Evolutionary conservation across 2,329 filamentous ascomycete genomes (phyloP).

Genomic region (Aspergillus pseudoviridinutans): DNA sequence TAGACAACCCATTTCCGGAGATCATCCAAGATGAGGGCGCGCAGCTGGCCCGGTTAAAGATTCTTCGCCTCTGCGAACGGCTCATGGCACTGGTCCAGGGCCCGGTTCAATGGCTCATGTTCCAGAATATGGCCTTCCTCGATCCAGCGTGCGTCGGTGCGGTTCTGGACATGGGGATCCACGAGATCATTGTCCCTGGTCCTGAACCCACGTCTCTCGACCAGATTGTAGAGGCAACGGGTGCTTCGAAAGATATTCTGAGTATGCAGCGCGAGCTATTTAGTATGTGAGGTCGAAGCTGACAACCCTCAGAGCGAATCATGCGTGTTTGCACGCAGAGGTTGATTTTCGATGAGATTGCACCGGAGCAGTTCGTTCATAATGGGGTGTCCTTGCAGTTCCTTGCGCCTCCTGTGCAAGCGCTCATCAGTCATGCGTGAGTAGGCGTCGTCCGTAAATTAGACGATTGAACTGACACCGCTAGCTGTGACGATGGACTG

Average conservation of each 20-base stretch:
- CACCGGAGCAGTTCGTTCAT: not conserved
- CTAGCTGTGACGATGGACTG: not conserved
- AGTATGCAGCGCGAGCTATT: not conserved
- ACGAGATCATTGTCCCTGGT: not conserved
- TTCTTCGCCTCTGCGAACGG: not conserved
- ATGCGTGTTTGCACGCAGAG: not conserved
- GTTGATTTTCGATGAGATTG: not conserved
- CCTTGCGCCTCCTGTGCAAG: not conserved
- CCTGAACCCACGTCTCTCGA: not conserved
- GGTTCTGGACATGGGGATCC: not conserved
- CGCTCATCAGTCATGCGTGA: not conserved
- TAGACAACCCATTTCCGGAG: not conserved
- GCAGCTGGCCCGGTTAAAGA: not conserved
- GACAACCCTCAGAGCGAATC: not conserved
- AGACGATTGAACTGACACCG: not conserved
- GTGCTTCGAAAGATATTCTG: not conserved
- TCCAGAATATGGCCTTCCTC: slow-evolving; percentile 1
- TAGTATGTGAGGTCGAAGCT: not conserved
- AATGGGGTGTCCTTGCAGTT: not conserved
- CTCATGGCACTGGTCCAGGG: not conserved
- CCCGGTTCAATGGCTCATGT: not conserved
- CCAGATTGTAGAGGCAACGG: not conserved
- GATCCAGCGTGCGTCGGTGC: not conserved
- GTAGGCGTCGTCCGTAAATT: not conserved
- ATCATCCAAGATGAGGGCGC: not conserved